Base-by-base conservation (phyloP, 345 rosid species). In the Gossypioides kirkii region DNA sequence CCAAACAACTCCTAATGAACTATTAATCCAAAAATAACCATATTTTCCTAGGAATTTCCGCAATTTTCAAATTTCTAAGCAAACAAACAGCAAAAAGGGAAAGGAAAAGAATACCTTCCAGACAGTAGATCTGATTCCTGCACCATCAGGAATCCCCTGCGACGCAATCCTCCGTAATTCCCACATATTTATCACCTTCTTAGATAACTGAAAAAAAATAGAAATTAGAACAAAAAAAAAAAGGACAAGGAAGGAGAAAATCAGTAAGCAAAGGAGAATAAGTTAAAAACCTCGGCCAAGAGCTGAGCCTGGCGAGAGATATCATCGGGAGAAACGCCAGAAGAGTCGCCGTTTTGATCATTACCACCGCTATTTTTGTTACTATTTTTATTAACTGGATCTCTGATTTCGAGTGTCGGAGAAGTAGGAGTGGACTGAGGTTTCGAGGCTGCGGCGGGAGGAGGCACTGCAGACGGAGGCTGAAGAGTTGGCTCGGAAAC, bases 141-240 rank as follows among this genome's bases (percentile, higher is more conserved):
- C 86, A 77, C 91, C 88, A 77, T 94, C 98, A 22, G 98, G 95
- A 79, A 90, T 50, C 63, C 98, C 97, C 76, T 90, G 98, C 6
- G 93, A 86, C 2, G 90, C 91, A 64, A 87, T 85, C 78, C 84
- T 92, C 84, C 97, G 87, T 76, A 94, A 71, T 75, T 92, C 98
- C 79, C 87, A 79, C 17, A 90, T 76, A 81, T 92, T 91, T 42
- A 94, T 79, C 75, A 88, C 88, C 84, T 92, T 92, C 91, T 85
- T 89, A 0, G 98, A 92, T 63, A 94, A 74, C 98, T 94, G 65
- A 32, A 28, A 52, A 60, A 73, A 17, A 8, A 10, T 45, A 72
- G 16, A 54, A 74, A 64, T 41, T 56, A 10, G 45, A 61, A 70
- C 55, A 32, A 28, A 42, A 71, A 53, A 49, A 49, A 10, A 32